phyloP scores from a whole-genome alignment of 805 yeast genomes.

The Candida jianshihensis region DNA sequence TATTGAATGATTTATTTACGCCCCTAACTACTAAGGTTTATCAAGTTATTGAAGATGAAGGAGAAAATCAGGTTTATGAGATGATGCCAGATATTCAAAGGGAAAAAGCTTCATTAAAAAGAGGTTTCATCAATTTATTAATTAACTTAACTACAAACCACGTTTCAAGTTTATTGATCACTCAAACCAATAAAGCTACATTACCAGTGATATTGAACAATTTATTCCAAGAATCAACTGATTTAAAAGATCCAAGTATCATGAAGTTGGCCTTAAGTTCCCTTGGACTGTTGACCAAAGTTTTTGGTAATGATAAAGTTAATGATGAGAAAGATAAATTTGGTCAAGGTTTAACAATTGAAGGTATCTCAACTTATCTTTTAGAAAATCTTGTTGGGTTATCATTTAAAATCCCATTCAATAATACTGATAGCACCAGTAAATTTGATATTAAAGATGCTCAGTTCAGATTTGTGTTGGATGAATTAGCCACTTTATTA shows the following conservation, averaged over 20 bases:
- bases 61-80: slow-evolving; percentile 30
- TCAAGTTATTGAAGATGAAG: slow-evolving; percentile 37
- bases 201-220: slow-evolving; percentile 57
- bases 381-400: slow-evolving; percentile 61
- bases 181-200: slow-evolving; percentile 54
- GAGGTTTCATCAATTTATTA: slow-evolving; percentile 62
- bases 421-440: slow-evolving; percentile 31
- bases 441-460: slow-evolving; percentile 71
- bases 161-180: slow-evolving; percentile 67
- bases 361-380: slow-evolving; percentile 65
- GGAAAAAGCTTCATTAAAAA: slow-evolving; percentile 60
- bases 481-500: slow-evolving; percentile 67
- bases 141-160: slow-evolving; percentile 70
- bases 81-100: slow-evolving; percentile 53
- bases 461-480: slow-evolving; percentile 63
- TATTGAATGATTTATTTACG: slow-evolving; percentile 63
- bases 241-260: slow-evolving; percentile 53
- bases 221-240: slow-evolving; percentile 59
- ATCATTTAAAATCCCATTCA: slow-evolving; percentile 75
- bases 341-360: slow-evolving; percentile 43
- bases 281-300: slow-evolving; percentile 52
- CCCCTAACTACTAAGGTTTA: slow-evolving; percentile 70
- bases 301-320: slow-evolving; percentile 65
- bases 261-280: slow-evolving; percentile 67
- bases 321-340: slow-evolving; percentile 51